These are phyloP conservation scores for Platanthera guangdongensis DNA, from an alignment of 106 monocot species.

Conservation along the genomic window DNA sequence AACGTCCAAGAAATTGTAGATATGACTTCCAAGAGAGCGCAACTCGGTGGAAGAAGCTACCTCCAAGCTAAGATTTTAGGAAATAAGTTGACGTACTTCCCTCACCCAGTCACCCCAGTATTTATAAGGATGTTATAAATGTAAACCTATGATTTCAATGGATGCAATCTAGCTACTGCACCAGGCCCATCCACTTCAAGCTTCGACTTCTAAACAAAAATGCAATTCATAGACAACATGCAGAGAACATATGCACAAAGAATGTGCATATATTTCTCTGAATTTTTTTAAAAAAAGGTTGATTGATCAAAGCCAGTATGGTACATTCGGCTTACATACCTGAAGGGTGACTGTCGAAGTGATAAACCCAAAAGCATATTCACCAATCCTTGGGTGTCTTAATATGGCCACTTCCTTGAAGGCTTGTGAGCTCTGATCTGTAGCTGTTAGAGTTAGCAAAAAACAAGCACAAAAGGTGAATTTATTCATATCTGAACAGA, in stretches of 20 bases:
- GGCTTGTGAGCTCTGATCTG: constrained; percentile 85
- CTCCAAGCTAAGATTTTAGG: too few relatives aligned
- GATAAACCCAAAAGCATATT: constrained; percentile 93
- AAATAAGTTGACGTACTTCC: too few relatives aligned
- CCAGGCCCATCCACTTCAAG: not conserved
- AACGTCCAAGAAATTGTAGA: not conserved
- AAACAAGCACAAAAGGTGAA: not conserved
- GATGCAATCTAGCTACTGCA: not conserved
- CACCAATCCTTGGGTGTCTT: constrained; percentile 84
- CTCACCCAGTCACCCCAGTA: too few relatives aligned
- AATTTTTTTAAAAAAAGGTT: not conserved
- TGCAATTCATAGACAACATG: not conserved
- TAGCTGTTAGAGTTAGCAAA: constrained; percentile 12
- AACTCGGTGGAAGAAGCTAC: too few relatives aligned
- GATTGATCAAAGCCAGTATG: not conserved
- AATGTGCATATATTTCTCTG: not conserved
- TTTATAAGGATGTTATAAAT: too few relatives aligned
- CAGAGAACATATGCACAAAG: not conserved
- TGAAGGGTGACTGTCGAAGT: constrained; percentile 78
- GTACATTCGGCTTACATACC: constrained; percentile 27
- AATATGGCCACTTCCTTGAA: constrained; percentile 94
- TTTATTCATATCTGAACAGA: not conserved
- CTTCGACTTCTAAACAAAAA: not conserved
- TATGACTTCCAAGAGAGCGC: not conserved
- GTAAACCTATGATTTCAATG: not conserved